Evolutionary conservation across 345 rosid genomes (phyloP).

Genomic region (Eucalyptus melliodora): DNA sequence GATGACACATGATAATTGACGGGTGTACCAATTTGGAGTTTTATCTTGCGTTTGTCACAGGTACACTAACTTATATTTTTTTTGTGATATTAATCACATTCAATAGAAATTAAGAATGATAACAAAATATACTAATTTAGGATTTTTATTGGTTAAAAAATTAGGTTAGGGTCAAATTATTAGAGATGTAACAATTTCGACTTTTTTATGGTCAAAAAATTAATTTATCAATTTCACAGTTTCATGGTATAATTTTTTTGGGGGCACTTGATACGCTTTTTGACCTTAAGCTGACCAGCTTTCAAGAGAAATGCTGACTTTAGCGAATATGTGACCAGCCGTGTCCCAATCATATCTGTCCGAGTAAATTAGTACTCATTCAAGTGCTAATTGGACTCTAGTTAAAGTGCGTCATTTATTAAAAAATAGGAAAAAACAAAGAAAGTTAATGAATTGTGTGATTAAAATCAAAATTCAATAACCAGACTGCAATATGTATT

Average conservation of each 20-base stretch:
- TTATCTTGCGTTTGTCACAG: fast-evolving
- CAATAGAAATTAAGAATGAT: no score
- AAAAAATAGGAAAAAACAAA: neutral
- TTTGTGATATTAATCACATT: no score
- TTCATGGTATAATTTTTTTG: neutral
- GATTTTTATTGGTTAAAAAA: no score
- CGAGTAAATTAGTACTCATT: neutral
- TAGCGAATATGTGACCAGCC: neutral
- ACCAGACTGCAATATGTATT: neutral
- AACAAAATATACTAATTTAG: no score
- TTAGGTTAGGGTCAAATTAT: no score
- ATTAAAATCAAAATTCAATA: neutral
- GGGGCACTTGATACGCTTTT: neutral
- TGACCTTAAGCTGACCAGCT: neutral
- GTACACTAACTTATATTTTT: no score
- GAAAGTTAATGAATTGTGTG: neutral
- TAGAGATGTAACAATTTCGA: fast-evolving
- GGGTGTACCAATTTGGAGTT: no score
- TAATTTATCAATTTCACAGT: no score
- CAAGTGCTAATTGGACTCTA: neutral
- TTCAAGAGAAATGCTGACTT: neutral
- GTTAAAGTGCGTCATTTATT: neutral
- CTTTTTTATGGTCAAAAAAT: no score
- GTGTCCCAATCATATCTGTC: neutral
- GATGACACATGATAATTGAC: no score